Conservation (phyloP, 2,329 filamentous ascomycete genomes). For the Alternaria rosae region DNA sequence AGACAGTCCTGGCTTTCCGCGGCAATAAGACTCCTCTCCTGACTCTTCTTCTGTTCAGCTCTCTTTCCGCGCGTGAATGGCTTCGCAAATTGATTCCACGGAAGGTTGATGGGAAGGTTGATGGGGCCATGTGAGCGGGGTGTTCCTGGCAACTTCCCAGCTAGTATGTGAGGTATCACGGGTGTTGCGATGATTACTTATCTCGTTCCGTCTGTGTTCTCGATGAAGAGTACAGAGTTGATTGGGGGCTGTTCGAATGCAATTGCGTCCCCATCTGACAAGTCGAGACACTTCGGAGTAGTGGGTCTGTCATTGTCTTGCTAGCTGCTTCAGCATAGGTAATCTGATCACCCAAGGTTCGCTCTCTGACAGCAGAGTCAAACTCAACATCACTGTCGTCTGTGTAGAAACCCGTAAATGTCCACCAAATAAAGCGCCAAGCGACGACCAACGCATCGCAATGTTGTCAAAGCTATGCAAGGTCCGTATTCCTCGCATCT, state of each 20-base stretch:
- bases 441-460: not conserved
- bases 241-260: not conserved
- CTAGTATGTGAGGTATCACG: too few relatives aligned
- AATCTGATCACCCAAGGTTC: too few relatives aligned
- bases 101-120: too few relatives aligned
- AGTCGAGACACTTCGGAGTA: not conserved
- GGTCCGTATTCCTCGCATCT: not conserved
- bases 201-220: not conserved
- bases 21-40: not conserved
- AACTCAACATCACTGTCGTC: not conserved
- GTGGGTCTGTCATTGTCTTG: not conserved
- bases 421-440: not conserved
- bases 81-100: not conserved
- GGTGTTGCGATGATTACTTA: too few relatives aligned
- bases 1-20: not conserved
- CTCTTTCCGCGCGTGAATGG: not conserved
- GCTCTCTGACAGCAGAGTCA: not conserved
- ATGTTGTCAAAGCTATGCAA: not conserved
- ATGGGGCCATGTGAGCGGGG: too few relatives aligned
- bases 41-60: not conserved
- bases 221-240: rapidly evolving
- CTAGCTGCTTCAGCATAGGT: not conserved
- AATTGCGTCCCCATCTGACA: not conserved
- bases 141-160: too few relatives aligned
- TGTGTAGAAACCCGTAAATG: not conserved